Base-by-base conservation (phyloP, 2,329 filamentous ascomycete species). In the Aspergillus sp. region DNA sequence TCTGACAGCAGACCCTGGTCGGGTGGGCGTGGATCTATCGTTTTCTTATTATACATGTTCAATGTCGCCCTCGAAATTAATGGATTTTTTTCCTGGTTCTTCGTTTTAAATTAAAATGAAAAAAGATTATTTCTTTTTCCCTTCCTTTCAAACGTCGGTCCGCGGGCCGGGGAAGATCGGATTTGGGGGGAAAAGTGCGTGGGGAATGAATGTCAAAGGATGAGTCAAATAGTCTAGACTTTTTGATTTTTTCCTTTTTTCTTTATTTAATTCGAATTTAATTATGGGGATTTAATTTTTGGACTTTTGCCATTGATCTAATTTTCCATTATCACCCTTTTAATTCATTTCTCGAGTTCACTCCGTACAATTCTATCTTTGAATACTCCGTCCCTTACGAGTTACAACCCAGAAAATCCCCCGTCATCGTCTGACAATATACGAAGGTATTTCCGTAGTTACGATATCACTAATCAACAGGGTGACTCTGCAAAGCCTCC, bases 131-230 rank as follows among this genome's bases (percentile, higher is more conserved):
- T 55, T 54, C 50, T 53, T 53, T 49, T 55, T 39, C 31, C 47
- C 46, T 52, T 52, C 18, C 20, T 31, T 39, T 45, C 47, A 54
- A 54, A 36, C 32, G 52, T 54, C 62, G 62, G 60, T 56, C 62
- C 62, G 58, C 63, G 65, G 63, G 47, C 65, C 65, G 65, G 65
- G 65, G 65, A 65, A 62, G 60, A 60, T 66, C 65, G 65, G 65
- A 63, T 63, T 58, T 52, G 63, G 56, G 64, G 56, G 56, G 51
- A 49, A 22, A n/a, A 49, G 20, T 52, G 39, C 62, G 61, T 65
- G 63, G 63, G 63, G 63, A 63, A 51, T 18, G 51, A 60, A 49
- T 54, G 60, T 63, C 60, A 60, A 58, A 58, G 55, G 56, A 57
- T 59, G 47, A 64, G 55, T 59, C 55, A 57, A 56, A 12, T 20